These are phyloP conservation scores for Kalanchoe fedtschenkoi DNA, from an alignment of 164 flowering plant genomes.

Conservation along the genomic window DNA sequence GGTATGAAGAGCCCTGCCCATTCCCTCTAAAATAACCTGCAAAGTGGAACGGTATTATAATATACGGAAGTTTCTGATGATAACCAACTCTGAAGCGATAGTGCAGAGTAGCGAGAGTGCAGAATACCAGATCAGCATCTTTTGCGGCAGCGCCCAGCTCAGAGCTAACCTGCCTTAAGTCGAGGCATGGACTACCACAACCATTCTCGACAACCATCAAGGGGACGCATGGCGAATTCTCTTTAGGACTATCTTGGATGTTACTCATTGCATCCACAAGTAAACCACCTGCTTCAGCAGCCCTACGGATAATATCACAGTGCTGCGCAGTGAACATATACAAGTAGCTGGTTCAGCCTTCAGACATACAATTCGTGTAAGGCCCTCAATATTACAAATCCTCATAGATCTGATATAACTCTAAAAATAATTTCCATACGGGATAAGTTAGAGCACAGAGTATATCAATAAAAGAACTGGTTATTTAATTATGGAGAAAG, in stretches of 20 bases:
- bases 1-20: constrained; percentile 97
- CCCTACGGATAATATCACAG: constrained; percentile 86
- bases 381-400: neutral
- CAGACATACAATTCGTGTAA: neutral
- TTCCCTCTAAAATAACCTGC: constrained; percentile 94
- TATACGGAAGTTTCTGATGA: neutral
- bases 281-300: constrained; percentile 93
- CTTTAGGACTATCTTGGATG: constrained; percentile 37
- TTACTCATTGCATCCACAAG: constrained; percentile 89
- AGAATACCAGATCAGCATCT: constrained; percentile 81
- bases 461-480: neutral
- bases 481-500: neutral
- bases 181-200: constrained; percentile 96
- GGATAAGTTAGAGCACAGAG: neutral
- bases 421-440: neutral
- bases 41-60: neutral
- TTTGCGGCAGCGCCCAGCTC: constrained; percentile 95
- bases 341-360: neutral
- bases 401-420: neutral
- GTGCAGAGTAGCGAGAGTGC: neutral
- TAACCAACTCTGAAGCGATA: neutral
- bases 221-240: constrained; percentile 46
- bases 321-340: constrained; percentile 55
- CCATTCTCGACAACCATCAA: constrained; percentile 97
- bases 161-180: constrained; percentile 94